These are phyloP conservation scores for Candida sanyaensis DNA, from an alignment of 1,139 yeast species.

Conservation along the genomic window DNA sequence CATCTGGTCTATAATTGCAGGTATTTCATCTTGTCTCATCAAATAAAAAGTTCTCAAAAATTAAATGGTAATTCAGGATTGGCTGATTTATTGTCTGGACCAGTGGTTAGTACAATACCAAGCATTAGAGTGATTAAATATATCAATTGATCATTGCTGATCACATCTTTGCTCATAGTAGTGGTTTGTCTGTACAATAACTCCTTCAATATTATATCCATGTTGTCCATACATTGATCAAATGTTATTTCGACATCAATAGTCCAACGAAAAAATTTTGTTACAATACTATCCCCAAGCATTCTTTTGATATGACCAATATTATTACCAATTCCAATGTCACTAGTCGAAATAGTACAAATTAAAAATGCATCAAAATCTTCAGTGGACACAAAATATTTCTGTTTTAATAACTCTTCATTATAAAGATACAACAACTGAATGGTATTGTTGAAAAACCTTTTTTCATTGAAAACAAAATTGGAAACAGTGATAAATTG, in stretches of 20 bases:
- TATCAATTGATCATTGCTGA: conserved; percentile 32
- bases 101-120: conserved; percentile 28
- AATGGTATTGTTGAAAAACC: conserved; percentile 29
- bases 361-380: conserved; percentile 29
- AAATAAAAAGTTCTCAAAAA: conserved; percentile 36
- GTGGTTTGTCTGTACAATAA: conserved; percentile 48
- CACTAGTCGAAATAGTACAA: conserved; percentile 37
- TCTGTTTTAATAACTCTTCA: conserved; percentile 24
- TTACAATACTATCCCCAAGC: conserved; percentile 31
- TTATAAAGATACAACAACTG: conserved; percentile 26
- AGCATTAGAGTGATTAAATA: conserved; percentile 32
- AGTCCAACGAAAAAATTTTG: conserved; percentile 26
- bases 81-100: conserved; percentile 14
- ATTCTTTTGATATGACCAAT: conserved; percentile 22
- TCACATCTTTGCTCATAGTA: conserved; percentile 33
- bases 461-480: conserved; percentile 38
- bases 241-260: conserved; percentile 9
- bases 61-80: conserved; percentile 34
- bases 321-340: conserved; percentile 20
- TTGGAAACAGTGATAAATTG: conserved; percentile 35
- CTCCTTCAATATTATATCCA: conserved; percentile 27
- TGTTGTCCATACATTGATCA: conserved; percentile 11
- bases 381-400: conserved; percentile 24
- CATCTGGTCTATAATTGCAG: conserved; percentile 17
- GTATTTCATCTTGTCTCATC: conserved; percentile 31